Evolutionary conservation across 768 basidiomycete genomes (phyloP), one percentile per base, ranked within the genome.

Genomic region (Clitopilus hobsonii): DNA sequence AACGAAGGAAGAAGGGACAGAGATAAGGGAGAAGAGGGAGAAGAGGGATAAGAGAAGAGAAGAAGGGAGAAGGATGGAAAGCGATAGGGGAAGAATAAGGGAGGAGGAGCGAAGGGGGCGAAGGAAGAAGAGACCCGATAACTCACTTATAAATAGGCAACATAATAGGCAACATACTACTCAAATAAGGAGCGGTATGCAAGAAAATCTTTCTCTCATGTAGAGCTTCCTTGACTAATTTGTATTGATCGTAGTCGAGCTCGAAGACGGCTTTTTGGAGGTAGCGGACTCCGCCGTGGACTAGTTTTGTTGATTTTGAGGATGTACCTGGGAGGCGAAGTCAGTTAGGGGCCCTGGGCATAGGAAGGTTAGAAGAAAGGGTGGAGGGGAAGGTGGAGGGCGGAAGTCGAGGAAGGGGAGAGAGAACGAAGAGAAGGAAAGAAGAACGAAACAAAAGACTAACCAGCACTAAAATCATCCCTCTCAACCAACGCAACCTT

Each of bases 231-330:
- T 79, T 79, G 25, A 99, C 96, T 55, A 99, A 88, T 68, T 97
- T 97, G 77, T 87, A 95, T 67, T 95, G 93, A 65, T 94, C 94
- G 63, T 96, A 97, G 67, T 98, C 96, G 58, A 97, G 83, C 63
- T 96, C 95, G 63, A 95, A 83, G 29, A 98, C 81, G 2, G 96
- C 96, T 67, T 98, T 99, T 65, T 99, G 96, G 10, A 99, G 83
- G 70, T 99, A 99, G 1, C 96, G 85, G 2, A 98, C 96, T 32
- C 96, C 96, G 14, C 96, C 96, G 71, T 99, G 97, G 0, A 99
- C 96, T 52, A 99, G 86, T 69, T 99, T 98, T 1, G 97, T 98
- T 6, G 93, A 94, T 67, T 98, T 98, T 5, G 93, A 96, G 0
- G 93, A 96, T 0, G 96, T 97, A 16, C 95, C 93, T 92, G 63